Evolutionary conservation across 73 alveolate species (phyloP), one percentile per base, ranked within the genome.

Genomic region (Paramecium octaurelia): DNA sequence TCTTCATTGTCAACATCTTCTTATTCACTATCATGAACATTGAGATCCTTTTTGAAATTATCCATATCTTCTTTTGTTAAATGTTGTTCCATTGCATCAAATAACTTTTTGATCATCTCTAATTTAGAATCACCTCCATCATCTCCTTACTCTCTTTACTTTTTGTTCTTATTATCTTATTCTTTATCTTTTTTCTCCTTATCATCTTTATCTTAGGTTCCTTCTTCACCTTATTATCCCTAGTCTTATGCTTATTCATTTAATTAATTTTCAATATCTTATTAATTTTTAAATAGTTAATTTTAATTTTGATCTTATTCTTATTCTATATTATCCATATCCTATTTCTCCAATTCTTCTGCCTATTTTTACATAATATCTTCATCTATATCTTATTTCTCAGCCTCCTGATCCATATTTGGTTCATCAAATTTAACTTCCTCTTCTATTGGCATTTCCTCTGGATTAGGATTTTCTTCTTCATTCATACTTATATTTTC

Each of bases 11-110:
- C 29, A 73, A 36, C 18, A 36, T 92, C 92, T 88, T 96, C 97
- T 8, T 92, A 86, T 60, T 93, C 95, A 71, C 96, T 98, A 93
- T 95, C 92, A 54, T 91, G 95, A 35, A 83, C 92, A 38, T 87
- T 87, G 0, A 87, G 58, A 87, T 87, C 93, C 8, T 87, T 87
- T 43, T 43, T 64, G 73, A 87, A 87, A 21, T 92, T 59, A 18
- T 92, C 89, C 35, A 71, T 57, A 48, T 86, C 93, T 27, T 87
- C 93, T 46, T 95, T 96, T 23, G 92, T 93, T 48, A 92, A 40
- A 11, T 73, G 87, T 18, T 73, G 40, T 43, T 73, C 87, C 34
- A 73, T 12, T 16, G 87, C 59, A 20, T 73, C 87, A 73, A 73
- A 73, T 18, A 73, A 35, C 20, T 96, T 92, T 92, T 88, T 14